Evolutionary conservation across 768 basidiomycete genomes (phyloP), one percentile per base, ranked within the genome.

Genomic region (Trametes gibbosa): DNA sequence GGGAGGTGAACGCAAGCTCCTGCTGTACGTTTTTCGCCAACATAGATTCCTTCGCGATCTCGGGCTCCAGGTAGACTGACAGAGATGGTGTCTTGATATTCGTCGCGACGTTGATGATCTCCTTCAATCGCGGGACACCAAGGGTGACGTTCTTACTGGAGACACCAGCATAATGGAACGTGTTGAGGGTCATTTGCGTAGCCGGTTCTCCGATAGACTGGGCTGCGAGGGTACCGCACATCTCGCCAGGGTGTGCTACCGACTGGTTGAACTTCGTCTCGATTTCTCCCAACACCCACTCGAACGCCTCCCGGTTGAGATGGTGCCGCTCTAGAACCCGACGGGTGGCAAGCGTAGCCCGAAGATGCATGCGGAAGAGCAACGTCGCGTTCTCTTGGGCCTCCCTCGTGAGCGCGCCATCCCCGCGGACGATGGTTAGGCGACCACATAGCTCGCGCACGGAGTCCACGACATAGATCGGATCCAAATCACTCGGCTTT

Each of bases 151-250:
- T 98, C 77, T 98, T 98, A 69, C 91, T 94, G n/a, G 97, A 96
- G 24, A 99, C 97, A 87, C 97, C 97, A 61, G 97, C 97, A 72
- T 98, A 98, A 75, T 99, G 97, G 91, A 98, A 99, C 0, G 96
- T 98, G 74, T 99, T 99, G 58, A 99, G 75, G 6, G 97, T 98
- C 97, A 99, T 98, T 76, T 99, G 97, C 0, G 97, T 99, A 4
- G 97, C 97, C 0, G 97, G 97, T 78, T 98, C 97, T 73, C 97
- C 97, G 64, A 98, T 99, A 0, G 97, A 98, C 76, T 99, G 97
- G 0, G 97, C 97, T 37, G 96, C 90, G 21, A 98, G 83, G 0
- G 95, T 97, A 43, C 97, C 97, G 64, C 97, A 98, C 97, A 99
- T 99, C 75, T 98, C 97, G 45, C 96, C 95, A 0, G 97, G 92